Percentiles rank a stretch among this genome's conserved stretches.
phyloP scores from a whole-genome alignment of 2,329 filamentous ascomycete genomes.

The Sporothrix variecibatus region DNA sequence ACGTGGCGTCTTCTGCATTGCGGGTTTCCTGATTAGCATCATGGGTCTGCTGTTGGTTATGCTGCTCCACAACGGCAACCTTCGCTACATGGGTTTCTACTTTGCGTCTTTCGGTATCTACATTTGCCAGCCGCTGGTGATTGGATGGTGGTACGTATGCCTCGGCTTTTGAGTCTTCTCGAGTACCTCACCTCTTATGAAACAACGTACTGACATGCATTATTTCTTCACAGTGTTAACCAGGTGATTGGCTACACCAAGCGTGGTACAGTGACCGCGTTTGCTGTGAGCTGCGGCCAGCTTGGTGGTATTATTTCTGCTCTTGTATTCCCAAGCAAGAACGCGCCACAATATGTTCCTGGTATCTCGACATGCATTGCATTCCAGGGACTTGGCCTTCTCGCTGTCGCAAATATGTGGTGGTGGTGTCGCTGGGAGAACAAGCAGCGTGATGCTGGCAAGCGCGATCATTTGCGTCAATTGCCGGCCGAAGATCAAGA shows the following conservation, averaged over 20 bases:
- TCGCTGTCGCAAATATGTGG: slow-evolving; percentile 11
- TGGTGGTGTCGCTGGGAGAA: slow-evolving; percentile 12
- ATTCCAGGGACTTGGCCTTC: neutral
- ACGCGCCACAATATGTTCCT: neutral
- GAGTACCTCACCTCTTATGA: neutral
- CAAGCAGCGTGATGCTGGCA: slow-evolving; percentile 9
- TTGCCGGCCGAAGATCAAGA: neutral
- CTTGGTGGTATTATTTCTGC: slow-evolving; percentile 6
- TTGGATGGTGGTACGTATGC: slow-evolving; percentile 4
- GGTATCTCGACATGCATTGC: slow-evolving; percentile 4
- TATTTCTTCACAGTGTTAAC: slow-evolving; percentile 1
- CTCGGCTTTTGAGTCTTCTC: too few species aligned
- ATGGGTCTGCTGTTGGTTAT: neutral
- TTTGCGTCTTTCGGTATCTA: slow-evolving; percentile 5
- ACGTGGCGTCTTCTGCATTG: neutral
- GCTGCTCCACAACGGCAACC: neutral
- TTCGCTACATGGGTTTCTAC: slow-evolving; percentile 14
- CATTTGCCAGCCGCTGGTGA: slow-evolving; percentile 14
- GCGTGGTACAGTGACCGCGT: slow-evolving; percentile 6
- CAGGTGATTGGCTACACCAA: slow-evolving; percentile 16
- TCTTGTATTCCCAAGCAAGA: neutral
- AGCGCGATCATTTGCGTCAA: slow-evolving; percentile 3
- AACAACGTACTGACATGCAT: neutral
- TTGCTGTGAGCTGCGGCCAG: slow-evolving; percentile 14
- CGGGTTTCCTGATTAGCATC: neutral